A percentile compares a stretch with the other conserved stretches of the same genome.
phyloP scores from a whole-genome alignment of 768 basidiomycete genomes.

The Rhodotorula graminis region DNA sequence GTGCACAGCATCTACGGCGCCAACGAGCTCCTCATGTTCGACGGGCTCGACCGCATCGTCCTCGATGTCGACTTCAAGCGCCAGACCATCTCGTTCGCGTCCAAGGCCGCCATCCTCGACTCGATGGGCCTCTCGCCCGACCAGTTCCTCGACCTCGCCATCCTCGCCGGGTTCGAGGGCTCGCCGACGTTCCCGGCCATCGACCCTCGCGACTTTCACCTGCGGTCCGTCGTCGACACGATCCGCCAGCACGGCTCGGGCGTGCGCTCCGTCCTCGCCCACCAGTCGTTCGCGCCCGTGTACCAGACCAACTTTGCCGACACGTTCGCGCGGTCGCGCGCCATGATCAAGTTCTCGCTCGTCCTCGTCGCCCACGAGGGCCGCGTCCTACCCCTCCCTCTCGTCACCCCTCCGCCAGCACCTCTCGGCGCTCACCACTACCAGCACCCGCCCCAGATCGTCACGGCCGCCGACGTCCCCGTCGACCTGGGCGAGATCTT shows the following conservation, averaged over 20 bases:
- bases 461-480: conserved; percentile 82
- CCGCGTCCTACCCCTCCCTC: conserved; percentile 48
- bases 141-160: conserved; percentile 89
- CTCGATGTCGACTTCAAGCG: conserved; percentile 74
- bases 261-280: conserved; percentile 62
- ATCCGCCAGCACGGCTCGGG: conserved; percentile 36
- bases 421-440: conserved; percentile 11
- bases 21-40: conserved; percentile 83
- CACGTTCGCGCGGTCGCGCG: conserved; percentile 77
- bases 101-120: conserved; percentile 67
- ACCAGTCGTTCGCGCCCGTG: conserved; percentile 67
- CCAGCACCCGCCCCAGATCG: conserved; percentile 47
- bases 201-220: conserved; percentile 44
- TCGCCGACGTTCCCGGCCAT: conserved; percentile 52
- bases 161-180: conserved; percentile 83
- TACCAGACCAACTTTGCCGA: conserved; percentile 75
- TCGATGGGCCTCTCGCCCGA: conserved; percentile 69
- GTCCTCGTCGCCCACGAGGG: conserved; percentile 74
- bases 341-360: conserved; percentile 86
- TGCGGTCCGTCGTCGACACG: conserved; percentile 42
- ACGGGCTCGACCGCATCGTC: conserved; percentile 79
- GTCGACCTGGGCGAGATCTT: conserved; percentile 89
- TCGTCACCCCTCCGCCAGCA: conserved; percentile 53
- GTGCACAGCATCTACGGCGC: conserved; percentile 91
- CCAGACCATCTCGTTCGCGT: conserved; percentile 68